Evolutionary conservation across 2,329 filamentous ascomycete genomes (phyloP), one percentile per base, ranked within the genome.

Genomic region (Teratosphaeria zuluensis): DNA sequence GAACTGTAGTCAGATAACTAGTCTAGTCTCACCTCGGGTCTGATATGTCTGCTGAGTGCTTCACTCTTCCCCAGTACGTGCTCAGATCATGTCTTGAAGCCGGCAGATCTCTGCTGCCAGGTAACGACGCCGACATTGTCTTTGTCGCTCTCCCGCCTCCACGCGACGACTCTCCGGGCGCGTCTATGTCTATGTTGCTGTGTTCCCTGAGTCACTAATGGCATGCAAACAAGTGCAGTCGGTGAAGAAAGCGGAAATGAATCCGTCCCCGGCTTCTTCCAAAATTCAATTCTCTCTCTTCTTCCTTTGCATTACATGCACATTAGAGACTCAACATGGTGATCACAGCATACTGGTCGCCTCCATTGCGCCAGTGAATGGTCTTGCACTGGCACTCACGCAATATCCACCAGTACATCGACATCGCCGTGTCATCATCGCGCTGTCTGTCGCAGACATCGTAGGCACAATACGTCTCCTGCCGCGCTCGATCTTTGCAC

Each of bases 51-150:
- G 89, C 87, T 19, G 91, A 86, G 78, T 99, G 92, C 76, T 83
- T 84, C 70, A 97, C 94, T 60, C 94, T 86, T 64, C 94, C 94
- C 89, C 89, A 94, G 78, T 99, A 99, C 53, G 92, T 96, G 72
- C 76, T 84, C 69, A 99, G 81, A 73, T 99, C 90, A 82, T 95
- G 92, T 75, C 91, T 90, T 57, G 94, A 99, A 58, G 86, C 84
- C 62, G 94, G 94, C 64, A 96, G 81, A 74, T 96, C 90, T 74
- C 92, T 88, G 65, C 75, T 82, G 58, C 84, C 84, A 30, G 84
- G 83, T 31, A 85, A 72, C 30, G 84, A 84, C 53, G 82, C 77
- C 51, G 84, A 84, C 84, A 86, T 86, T 53, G 2, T 65, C 48
- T 51, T 64, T 67, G 65, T 65, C 65, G 56, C 57, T 63, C 64